Conservation (phyloP, 345 rosid species). For the Aurinia saxatilis region DNA sequence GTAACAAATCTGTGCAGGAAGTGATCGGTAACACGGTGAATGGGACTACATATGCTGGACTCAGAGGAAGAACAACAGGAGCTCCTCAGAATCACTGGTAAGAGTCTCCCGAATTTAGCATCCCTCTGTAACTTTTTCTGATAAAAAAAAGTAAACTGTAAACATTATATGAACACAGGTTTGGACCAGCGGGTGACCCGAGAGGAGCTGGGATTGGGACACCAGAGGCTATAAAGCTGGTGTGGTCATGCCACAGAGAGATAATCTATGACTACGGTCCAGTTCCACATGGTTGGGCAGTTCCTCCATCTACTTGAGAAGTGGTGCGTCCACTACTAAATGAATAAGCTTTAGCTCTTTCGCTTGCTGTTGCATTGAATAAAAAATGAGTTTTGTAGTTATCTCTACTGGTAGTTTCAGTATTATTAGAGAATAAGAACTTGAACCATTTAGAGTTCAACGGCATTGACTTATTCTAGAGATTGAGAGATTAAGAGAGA, state of each 20-base stretch:
- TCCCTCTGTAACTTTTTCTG: neutral
- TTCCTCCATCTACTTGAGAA: constrained; percentile 67
- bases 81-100: constrained; percentile 99
- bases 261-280: constrained; percentile 89
- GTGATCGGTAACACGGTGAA: constrained; percentile 85
- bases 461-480: constrained; percentile 2
- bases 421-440: neutral
- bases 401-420: constrained; percentile 15
- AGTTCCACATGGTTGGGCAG: constrained; percentile 59
- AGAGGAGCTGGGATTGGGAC: constrained; percentile 99
- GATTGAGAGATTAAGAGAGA: neutral
- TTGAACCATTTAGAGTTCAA: constrained; percentile 3
- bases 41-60: constrained; percentile 93
- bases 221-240: constrained; percentile 94
- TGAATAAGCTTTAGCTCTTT: neutral
- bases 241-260: constrained; percentile 98
- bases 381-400: constrained; percentile 13
- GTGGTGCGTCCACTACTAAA: neutral
- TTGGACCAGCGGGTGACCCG: constrained; percentile 98
- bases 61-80: constrained; percentile 95
- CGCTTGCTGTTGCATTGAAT: constrained; percentile 8
- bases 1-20: constrained; percentile 43
- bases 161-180: constrained; percentile 36
- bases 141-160: neutral
- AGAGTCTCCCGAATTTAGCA: neutral